Evolutionary conservation across 2,329 filamentous ascomycete genomes (phyloP), one percentile per base, ranked within the genome.

Genomic region (Biscogniauxia marginata): DNA sequence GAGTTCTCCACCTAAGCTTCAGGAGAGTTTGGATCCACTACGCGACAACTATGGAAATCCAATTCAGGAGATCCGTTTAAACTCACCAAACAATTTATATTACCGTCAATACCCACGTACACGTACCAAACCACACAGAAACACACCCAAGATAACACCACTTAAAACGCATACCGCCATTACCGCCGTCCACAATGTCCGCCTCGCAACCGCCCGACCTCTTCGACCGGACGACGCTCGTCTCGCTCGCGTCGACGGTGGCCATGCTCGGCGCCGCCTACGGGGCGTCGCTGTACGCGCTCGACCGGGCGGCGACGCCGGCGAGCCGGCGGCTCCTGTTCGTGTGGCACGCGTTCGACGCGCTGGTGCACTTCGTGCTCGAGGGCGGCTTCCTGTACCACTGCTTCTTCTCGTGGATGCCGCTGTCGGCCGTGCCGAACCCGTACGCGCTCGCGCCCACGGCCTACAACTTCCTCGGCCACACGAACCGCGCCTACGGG

Each of bases 331-430:
- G 92, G 59, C 77, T 90, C 70, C 86, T 97, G 62, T 96, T 96
- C 81, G 84, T 96, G 75, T 97, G 93, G 93, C 93, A 97, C 77
- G 83, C 90, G 39, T 96, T 96, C 76, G 93, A 97, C 73, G 91
- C 91, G 25, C 82, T 97, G 46, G 93, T 93, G 68, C 95, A 99
- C 77, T 85, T 96, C 74, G 79, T 91, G 71, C 89, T 98, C 71
- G 93, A 98, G 77, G 93, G 91, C 53, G 88, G 86, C 67, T 98
- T 91, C 74, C 85, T 97, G 21, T 97, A 92, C 80, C 91, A 96
- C 76, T 96, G 91, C 78, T 96, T 98, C 82, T 93, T 92, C 81
- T 78, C 76, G 8, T 79, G 74, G 70, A 67, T 79, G 7, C 71
- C 75, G 4, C 58, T 74, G 13, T 67, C 69, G 20, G 58, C 67